Percentiles rank a stretch among this genome's conserved stretches.
phyloP scores from a whole-genome alignment of 179 eudicot genomes.

The Spinacia oleracea region DNA sequence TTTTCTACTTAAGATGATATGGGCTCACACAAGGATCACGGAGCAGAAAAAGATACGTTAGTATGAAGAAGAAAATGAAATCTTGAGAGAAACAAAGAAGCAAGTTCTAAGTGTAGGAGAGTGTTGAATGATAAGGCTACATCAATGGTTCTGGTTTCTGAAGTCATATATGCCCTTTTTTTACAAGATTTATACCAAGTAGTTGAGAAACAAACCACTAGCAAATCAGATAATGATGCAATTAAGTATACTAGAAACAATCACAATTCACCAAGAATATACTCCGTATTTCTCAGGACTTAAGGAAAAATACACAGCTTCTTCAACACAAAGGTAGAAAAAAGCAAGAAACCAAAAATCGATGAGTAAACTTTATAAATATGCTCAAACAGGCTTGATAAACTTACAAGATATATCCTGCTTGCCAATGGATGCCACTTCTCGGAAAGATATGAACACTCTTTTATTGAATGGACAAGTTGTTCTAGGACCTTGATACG shows the following conservation, averaged over 20 bases:
- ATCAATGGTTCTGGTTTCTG: too few relatives aligned
- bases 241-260: background rate
- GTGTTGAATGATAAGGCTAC: too few relatives aligned
- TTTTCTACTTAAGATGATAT: too few relatives aligned
- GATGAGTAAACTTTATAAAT: background rate
- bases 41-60: too few relatives aligned
- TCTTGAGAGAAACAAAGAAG: too few relatives aligned
- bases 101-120: too few relatives aligned
- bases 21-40: too few relatives aligned
- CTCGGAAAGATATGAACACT: slow-evolving; percentile 51
- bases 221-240: background rate
- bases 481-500: slow-evolving; percentile 45
- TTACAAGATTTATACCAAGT: background rate
- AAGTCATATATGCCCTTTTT: too few relatives aligned
- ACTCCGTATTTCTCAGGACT: background rate
- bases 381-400: background rate
- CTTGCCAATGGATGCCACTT: slow-evolving; percentile 67
- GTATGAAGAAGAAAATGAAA: too few relatives aligned
- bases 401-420: slow-evolving; percentile 69
- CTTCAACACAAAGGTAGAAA: background rate
- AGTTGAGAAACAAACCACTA: background rate
- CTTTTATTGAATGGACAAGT: slow-evolving; percentile 41
- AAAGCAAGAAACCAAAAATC: background rate
- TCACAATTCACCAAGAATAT: background rate
- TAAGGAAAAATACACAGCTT: background rate